Percentiles rank a stretch among this genome's conserved stretches.
Evolutionary conservation across 352 stramenopile species (phyloP).

Genomic region (Phytopythium chamaehyphon): DNA sequence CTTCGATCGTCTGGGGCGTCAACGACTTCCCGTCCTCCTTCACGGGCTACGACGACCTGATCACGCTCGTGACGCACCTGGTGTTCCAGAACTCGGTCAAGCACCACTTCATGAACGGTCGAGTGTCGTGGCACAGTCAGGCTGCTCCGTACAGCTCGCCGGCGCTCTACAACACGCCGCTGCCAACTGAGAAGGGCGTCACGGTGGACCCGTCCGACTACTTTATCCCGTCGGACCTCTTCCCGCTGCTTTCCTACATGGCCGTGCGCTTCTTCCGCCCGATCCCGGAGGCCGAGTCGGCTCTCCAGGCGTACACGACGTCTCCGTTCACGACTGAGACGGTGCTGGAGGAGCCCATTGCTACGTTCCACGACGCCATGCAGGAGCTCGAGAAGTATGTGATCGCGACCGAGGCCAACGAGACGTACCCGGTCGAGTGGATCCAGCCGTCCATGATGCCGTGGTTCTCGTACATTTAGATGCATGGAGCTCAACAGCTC

Average conservation of each 20-base stretch:
- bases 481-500: neutral
- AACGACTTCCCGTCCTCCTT: constrained; percentile 24
- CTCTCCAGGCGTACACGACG: constrained; percentile 2
- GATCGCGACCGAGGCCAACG: neutral
- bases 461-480: constrained; percentile 8
- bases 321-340: constrained; percentile 5
- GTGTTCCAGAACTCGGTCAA: constrained; percentile 32
- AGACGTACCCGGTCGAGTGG: constrained; percentile 5
- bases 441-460: constrained; percentile 4
- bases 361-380: constrained; percentile 3
- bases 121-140: constrained; percentile 29
- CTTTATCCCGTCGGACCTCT: constrained; percentile 26
- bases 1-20: constrained; percentile 21
- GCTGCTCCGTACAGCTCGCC: constrained; percentile 18
- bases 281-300: constrained; percentile 5
- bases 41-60: constrained; percentile 11
- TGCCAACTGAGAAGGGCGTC: constrained; percentile 22
- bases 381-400: neutral
- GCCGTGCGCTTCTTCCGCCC: constrained; percentile 23
- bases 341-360: neutral
- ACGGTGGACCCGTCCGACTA: constrained; percentile 32
- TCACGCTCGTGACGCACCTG: constrained; percentile 26
- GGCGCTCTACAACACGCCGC: constrained; percentile 29
- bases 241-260: constrained; percentile 20
- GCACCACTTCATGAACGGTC: constrained; percentile 47